Percentiles rank a stretch among this genome's conserved stretches.
phyloP scores from a whole-genome alignment of 495 filamentous ascomycete genomes.

The Penicillium ochrochloron region DNA sequence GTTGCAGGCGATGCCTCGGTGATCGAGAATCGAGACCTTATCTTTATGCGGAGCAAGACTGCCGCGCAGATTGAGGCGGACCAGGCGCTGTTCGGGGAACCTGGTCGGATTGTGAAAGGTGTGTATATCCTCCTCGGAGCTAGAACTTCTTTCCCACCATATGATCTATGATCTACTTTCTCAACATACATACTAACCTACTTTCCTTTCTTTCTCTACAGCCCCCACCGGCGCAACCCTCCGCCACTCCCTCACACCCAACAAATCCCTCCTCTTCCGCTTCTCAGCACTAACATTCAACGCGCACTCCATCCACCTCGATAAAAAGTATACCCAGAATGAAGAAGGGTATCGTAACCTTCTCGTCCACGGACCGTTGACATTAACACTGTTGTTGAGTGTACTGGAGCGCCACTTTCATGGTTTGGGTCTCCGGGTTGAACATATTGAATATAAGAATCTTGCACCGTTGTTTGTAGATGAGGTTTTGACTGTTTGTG shows the following conservation, averaged over 20 bases:
- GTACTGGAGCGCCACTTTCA: constrained; percentile 58
- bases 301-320: constrained; percentile 84
- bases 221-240: constrained; percentile 56
- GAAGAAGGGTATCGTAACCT: constrained; percentile 75
- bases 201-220: constrained; percentile 22
- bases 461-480: constrained; percentile 78
- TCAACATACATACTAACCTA: constrained; percentile 1
- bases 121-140: constrained; percentile 10
- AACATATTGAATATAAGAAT: constrained; percentile 77
- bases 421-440: constrained; percentile 22
- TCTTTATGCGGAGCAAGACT: constrained; percentile 62
- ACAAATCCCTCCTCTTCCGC: constrained; percentile 72
- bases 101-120: constrained; percentile 45
- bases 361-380: constrained; percentile 86
- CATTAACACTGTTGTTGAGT: constrained; percentile 73
- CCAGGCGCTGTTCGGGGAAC: constrained; percentile 31
- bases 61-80: constrained; percentile 37
- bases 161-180: not conserved
- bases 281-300: constrained; percentile 87
- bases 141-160: not conserved
- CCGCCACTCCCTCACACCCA: constrained; percentile 63
- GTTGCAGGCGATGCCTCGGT: constrained; percentile 42
- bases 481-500: constrained; percentile 66
- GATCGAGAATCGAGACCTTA: constrained; percentile 60
- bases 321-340: constrained; percentile 67